Base-by-base conservation (phyloP, 2,329 filamentous ascomycete genomes). In the Neofusicoccum ribis region DNA sequence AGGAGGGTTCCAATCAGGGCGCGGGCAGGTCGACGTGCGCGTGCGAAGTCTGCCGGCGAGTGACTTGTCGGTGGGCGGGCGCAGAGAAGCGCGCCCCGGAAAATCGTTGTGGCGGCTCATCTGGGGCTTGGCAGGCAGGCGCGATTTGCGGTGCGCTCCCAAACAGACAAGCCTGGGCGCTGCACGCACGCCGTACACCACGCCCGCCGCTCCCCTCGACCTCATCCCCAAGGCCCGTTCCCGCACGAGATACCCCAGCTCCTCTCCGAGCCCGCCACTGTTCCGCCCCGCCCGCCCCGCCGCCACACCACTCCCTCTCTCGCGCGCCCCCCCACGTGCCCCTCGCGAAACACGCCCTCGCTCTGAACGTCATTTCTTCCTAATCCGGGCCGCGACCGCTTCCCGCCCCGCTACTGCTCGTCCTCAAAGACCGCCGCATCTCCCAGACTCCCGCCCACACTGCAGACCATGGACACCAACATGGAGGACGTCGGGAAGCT, bases 401-500 rank as follows among this genome's bases (percentile, higher is more conserved):
- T 72, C 68, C 73, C 73, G 74, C 74, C 74, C 71, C 66, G 66
- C 66, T 59, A 73, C 72, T 69, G 68, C 70, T 68, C 69, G 20
- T 52, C 36, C 39, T 61, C 64, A 56, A 65, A 61, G 56, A 54
- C 63, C 69, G 67, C 66, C 72, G 72, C 71, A 73, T 72, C 71
- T 71, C 68, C 67, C 69, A 68, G 69, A 68, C 68, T 63, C 68
- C 50, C 67, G 59, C 31, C 51, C 49, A 31, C 36, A 34, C 27
- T 17, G 20, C 46, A 81, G 59, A 86, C 74, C 70, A 97, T 97
- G 93, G 94, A 99, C 81, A 96, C 93, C 76, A 97, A 96, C 81
- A 99, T 99, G 95, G 94, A 97, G 84, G 95, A 99, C 79, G 93
- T 96, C 73, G 63, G 63, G 20, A 91, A 93, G 81, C 89, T 91